Evolutionary conservation across 164 flowering plant species (phyloP), one percentile per base, ranked within the genome.

Genomic region (Liriodendron chinense): DNA sequence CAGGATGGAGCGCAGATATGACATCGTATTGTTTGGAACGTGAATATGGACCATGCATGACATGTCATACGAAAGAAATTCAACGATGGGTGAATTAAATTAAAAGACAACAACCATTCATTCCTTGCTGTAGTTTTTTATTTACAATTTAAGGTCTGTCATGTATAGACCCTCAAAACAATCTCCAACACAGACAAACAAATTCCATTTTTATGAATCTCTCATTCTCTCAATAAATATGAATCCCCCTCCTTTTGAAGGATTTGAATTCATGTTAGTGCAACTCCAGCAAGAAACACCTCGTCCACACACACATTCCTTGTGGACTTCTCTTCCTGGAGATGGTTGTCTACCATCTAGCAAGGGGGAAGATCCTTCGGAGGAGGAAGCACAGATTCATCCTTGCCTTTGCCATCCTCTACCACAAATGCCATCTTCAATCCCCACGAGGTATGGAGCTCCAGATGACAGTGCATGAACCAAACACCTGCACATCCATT

Each of bases 401-500:
- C 80, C 5, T 83, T 70, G 5, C 86, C 83, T 8, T 78, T 74
- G 63, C 94, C 94, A 75, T 90, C 75, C 75, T 86, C 92, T 3
- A 88, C 92, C 59, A 89, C 85, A 74, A 89, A 87, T 4, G 92
- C 94, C 22, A 75, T 87, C 73, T 86, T 86, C 84, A 89, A 71
- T 7, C 92, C 94, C 94, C 92, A 90, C 1, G 87, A 78, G 0
- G 90, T 89, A 48, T 90, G 94, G 0, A 90, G 83, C 82, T 90
- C 94, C 82, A 90, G 75, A 71, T 90, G 91, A 76, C 94, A 87
- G 68, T 90, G 94, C 86, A 90, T 82, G 80, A 90, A 89, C 94
- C 94, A 90, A 1, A 90, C 92, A 21, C 92, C 94, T 87, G 20
- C 25, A 72, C 59, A 53, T 12, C 59, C 59, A 53, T 16, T 12